Percentiles rank a stretch among this genome's conserved stretches.
phyloP scores from a whole-genome alignment of 345 rosid species.

The Euclidium syriacum region DNA sequence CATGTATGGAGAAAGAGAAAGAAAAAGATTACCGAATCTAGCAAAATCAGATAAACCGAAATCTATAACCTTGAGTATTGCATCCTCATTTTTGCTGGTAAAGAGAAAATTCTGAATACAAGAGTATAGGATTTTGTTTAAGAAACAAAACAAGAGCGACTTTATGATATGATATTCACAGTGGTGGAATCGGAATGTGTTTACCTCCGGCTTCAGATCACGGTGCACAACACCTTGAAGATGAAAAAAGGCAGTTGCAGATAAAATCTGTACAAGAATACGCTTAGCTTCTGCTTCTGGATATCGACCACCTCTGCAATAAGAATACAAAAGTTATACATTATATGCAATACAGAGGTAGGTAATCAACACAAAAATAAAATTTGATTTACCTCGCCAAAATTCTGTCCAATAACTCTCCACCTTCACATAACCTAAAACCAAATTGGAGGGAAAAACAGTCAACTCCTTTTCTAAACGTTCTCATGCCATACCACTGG shows the following conservation, averaged over 20 bases:
- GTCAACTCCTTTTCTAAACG: background rate
- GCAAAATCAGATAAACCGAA: slow-evolving; percentile 88
- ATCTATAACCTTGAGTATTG: slow-evolving; percentile 86
- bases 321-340: slow-evolving; percentile 6
- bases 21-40: slow-evolving; percentile 52
- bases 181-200: background rate
- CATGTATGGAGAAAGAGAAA: background rate
- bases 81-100: slow-evolving; percentile 66
- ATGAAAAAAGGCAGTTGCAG: slow-evolving; percentile 86
- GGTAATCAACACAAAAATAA: background rate
- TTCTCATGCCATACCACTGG: background rate
- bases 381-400: slow-evolving; percentile 56
- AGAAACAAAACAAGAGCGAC: background rate
- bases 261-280: slow-evolving; percentile 69
- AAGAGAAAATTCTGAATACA: slow-evolving; percentile 81
- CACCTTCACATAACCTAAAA: slow-evolving; percentile 94
- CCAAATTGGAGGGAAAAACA: slow-evolving; percentile 7
- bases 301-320: slow-evolving; percentile 88
- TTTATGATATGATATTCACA: slow-evolving; percentile 2
- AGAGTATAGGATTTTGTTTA: background rate
- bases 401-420: slow-evolving; percentile 89
- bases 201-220: slow-evolving; percentile 98
- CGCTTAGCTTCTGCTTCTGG: slow-evolving; percentile 83
- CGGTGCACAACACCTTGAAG: slow-evolving; percentile 98
- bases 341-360: background rate